A percentile compares a stretch with the other conserved stretches of the same genome.
Evolutionary conservation across 2,329 filamentous ascomycete species (phyloP).

Genomic region (Penicillium sp.): DNA sequence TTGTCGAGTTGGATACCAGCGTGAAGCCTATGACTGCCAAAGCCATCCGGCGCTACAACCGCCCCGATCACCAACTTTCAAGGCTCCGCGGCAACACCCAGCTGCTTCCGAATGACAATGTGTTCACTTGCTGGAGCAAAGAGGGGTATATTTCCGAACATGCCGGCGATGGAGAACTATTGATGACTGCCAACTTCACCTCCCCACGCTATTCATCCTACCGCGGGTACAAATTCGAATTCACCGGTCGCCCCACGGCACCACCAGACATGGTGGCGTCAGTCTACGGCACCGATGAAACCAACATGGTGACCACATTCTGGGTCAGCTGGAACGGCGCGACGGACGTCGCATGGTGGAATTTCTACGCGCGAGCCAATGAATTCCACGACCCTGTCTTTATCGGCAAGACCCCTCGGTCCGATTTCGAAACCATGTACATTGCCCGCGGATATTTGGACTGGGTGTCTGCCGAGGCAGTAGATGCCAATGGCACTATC

Average conservation of each 20-base stretch:
- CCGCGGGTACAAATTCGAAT: slow-evolving; percentile 40
- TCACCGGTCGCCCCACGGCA: slow-evolving; percentile 30
- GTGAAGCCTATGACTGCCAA: slow-evolving; percentile 27
- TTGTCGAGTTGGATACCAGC: slow-evolving; percentile 30
- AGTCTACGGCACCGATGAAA: slow-evolving; percentile 26
- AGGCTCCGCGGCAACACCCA: slow-evolving; percentile 37
- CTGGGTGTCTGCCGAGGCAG: slow-evolving; percentile 21
- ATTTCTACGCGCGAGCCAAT: slow-evolving; percentile 30
- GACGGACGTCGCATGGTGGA: slow-evolving; percentile 37
- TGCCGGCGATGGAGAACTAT: slow-evolving; percentile 25
- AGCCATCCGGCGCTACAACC: slow-evolving; percentile 26
- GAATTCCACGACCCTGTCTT: slow-evolving; percentile 20
- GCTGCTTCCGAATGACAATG: slow-evolving; percentile 34
- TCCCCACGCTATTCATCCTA: slow-evolving; percentile 37
- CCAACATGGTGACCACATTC: slow-evolving; percentile 28
- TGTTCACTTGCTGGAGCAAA: slow-evolving; percentile 37
- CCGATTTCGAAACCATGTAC: slow-evolving; percentile 23
- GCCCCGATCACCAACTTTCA: slow-evolving; percentile 33
- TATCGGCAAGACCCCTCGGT: slow-evolving; percentile 16
- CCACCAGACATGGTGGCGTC: slow-evolving; percentile 32
- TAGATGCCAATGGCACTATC: slow-evolving; percentile 17
- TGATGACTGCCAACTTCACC: slow-evolving; percentile 34
- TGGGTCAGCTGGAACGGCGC: slow-evolving; percentile 41
- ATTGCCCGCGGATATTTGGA: slow-evolving; percentile 22
- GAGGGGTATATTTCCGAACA: slow-evolving; percentile 36